Percentiles rank a stretch among this genome's conserved stretches.
Evolutionary conservation across 2,329 filamentous ascomycete species (phyloP).

Genomic region (Neurospora sp.): DNA sequence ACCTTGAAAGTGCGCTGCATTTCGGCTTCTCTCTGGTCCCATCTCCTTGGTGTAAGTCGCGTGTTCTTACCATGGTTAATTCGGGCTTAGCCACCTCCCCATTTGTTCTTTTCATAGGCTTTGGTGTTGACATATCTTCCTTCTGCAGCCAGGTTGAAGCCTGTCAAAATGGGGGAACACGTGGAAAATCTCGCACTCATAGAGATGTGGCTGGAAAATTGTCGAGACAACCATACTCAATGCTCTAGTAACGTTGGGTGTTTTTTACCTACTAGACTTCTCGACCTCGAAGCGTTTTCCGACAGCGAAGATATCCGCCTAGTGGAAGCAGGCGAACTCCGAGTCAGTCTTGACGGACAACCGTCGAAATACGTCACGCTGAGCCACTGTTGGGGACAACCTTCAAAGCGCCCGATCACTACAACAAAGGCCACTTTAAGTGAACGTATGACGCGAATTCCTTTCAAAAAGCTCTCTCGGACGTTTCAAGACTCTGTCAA

Average conservation of each 20-base stretch:
- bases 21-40: background rate
- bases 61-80: background rate
- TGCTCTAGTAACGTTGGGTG: too few relatives aligned
- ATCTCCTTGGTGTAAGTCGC: background rate
- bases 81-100: rapidly evolving
- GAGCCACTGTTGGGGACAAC: slow-evolving; percentile 2
- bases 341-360: too few relatives aligned
- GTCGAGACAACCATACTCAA: background rate
- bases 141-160: background rate
- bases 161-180: background rate
- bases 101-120: background rate
- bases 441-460: background rate
- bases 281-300: too few relatives aligned
- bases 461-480: background rate
- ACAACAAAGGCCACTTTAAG: background rate
- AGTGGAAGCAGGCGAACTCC: too few relatives aligned
- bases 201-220: background rate
- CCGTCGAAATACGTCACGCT: too few relatives aligned
- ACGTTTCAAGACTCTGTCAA: background rate
- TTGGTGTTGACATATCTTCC: background rate
- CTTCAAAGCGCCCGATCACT: background rate
- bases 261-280: too few relatives aligned
- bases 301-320: too few relatives aligned
- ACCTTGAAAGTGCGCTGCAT: background rate
- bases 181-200: background rate